Evolutionary conservation across 139 green algal species (phyloP), one percentile per base, ranked within the genome.

Genomic region (Haematococcus lacustris): DNA sequence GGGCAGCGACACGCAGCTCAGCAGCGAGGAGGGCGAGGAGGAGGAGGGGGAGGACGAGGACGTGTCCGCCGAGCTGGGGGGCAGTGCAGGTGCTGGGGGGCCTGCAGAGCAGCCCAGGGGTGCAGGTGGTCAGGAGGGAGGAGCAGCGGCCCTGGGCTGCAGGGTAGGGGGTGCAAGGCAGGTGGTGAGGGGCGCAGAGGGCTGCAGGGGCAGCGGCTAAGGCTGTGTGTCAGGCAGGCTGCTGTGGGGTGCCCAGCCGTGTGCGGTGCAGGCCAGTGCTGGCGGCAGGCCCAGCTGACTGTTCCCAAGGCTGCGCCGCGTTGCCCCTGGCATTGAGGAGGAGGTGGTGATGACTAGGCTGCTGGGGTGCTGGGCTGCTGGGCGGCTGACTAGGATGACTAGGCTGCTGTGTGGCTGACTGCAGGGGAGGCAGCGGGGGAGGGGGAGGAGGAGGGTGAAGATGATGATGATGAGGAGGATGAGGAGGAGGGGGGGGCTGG

Each of bases 401-500:
- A 51, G 2, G 17, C 30, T 40, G 28, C 26, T 51, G 13, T 7
- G 17, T 38, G 33, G 23, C 57, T 37, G 4, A 38, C 32, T 70
- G 17, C n/a, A 40, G 40, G 41, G 25, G 38, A 32, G 28, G 37
- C 38, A 3, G 37, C 26, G 38, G 9, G 7, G 37, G 40, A n/a
- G n/a, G n/a, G n/a, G n/a, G n/a, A n/a, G n/a, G n/a, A n/a, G n/a
- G n/a, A n/a, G n/a, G 43, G 30, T 38, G 69, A 69, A 34, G 76
- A 62, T 17, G 71, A 64, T 39, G 75, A 77, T 3, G 71, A 77
- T 0, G 71, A 77, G 38, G 76, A 77, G 9, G 72, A 66, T 26
- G 72, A 82, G 34, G 71, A 66, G 32, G 76, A 62, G 77, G 34
- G 71, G 60, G 33, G 71, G 68, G 51, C 35, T 51, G 21, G 74